These are phyloP conservation scores for Camellia lanceoleosa DNA, from an alignment of 148 eudicot genomes.

Conservation along the genomic window DNA sequence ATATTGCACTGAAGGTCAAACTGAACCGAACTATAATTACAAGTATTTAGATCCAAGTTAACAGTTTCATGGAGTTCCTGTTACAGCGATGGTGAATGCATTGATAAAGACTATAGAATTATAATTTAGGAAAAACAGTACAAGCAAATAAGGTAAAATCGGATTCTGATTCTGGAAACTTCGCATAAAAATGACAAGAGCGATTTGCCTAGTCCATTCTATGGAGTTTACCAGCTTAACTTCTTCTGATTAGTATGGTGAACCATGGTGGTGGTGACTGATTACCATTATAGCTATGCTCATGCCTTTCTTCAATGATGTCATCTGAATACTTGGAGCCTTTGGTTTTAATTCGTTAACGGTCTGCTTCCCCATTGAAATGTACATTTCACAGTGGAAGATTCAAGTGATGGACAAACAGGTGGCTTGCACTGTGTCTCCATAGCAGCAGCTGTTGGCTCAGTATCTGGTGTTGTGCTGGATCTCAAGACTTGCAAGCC, in stretches of 20 bases:
- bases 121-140: no score
- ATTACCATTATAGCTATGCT: background rate
- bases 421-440: background rate
- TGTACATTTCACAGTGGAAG: conserved; percentile 3
- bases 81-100: no score
- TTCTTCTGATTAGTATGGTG: background rate
- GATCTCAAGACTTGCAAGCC: background rate
- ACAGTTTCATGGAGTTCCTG: no score
- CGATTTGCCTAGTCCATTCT: background rate
- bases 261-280: no score
- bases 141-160: no score
- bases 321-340: conserved; percentile 11
- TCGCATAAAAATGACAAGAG: background rate
- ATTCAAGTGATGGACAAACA: conserved; percentile 6
- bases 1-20: no score
- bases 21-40: no score
- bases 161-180: no score
- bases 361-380: conserved; percentile 1
- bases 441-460: conserved; percentile 1
- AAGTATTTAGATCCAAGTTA: no score
- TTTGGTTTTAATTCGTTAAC: background rate
- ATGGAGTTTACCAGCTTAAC: background rate
- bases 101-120: no score
- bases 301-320: conserved; percentile 2
- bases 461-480: background rate